phyloP scores from a whole-genome alignment of 2,329 filamentous ascomycete species.

The Fusarium pseudocircinatum region DNA sequence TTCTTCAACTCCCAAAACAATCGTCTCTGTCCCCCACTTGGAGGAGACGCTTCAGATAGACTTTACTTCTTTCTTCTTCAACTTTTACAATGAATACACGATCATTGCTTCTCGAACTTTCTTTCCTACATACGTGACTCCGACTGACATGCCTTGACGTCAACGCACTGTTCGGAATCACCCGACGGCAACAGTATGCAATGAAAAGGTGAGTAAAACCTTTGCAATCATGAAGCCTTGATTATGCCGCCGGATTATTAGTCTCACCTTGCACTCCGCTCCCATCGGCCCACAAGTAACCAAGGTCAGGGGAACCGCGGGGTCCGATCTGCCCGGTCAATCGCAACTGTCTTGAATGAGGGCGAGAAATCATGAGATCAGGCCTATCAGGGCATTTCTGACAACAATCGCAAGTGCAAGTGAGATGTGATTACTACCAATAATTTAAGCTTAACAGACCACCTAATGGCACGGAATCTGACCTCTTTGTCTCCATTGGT shows the following conservation, averaged over 20 bases:
- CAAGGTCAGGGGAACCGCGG: fast-evolving
- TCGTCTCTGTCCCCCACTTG: not conserved
- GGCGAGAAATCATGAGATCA: not conserved
- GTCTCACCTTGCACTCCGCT: not conserved
- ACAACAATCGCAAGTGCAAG: fast-evolving
- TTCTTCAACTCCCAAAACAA: not conserved
- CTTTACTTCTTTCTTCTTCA: constrained; percentile 1
- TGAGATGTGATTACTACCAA: not conserved
- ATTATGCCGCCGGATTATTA: no score
- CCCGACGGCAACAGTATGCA: fast-evolving
- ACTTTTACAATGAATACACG: not conserved
- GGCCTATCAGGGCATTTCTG: not conserved
- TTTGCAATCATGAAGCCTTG: fast-evolving
- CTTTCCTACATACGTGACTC: fast-evolving
- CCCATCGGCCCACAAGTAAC: fast-evolving
- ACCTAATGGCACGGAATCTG: not conserved
- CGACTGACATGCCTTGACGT: not conserved
- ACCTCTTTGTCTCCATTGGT: not conserved
- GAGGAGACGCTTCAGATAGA: not conserved
- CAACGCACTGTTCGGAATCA: no score
- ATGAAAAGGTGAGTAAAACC: fast-evolving
- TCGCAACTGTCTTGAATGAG: fast-evolving
- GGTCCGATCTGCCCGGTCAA: not conserved
- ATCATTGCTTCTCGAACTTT: no score
- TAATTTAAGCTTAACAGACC: not conserved